Conservation (phyloP, 129 eudicot species). For the Pittosporum tobira region DNA sequence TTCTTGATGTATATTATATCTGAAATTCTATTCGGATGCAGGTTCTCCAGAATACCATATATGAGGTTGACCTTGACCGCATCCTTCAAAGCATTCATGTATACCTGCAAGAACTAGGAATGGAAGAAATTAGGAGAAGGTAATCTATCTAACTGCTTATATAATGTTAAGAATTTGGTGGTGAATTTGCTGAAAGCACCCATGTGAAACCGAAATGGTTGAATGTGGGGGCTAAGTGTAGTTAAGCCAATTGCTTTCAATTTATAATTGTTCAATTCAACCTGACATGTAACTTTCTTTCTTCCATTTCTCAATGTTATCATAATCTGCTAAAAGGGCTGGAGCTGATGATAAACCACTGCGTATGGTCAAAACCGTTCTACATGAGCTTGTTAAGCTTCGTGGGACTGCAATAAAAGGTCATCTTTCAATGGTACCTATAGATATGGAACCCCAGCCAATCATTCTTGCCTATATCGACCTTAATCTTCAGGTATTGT, state of each 20-base stretch:
- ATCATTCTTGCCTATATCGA: constrained; percentile 97
- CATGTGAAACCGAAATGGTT: no score
- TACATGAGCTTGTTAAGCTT: constrained; percentile 97
- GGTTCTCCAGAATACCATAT: constrained; percentile 91
- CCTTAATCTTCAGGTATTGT: constrained; percentile 87
- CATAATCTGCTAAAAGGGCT: no score
- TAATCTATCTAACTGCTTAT: constrained; percentile 24
- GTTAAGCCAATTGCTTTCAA: no score
- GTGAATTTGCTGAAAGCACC: no score
- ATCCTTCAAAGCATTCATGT: constrained; percentile 94
- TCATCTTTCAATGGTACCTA: constrained; percentile 99
- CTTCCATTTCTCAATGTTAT: no score
- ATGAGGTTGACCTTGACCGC: constrained; percentile 92
- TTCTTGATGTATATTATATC: background rate
- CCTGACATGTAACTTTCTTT: no score
- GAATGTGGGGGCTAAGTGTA: no score
- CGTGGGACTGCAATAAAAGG: constrained; percentile 97
- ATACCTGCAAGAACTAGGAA: constrained; percentile 94
- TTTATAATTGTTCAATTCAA: no score
- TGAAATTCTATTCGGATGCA: constrained; percentile 23
- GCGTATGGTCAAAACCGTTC: constrained; percentile 98
- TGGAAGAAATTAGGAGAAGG: constrained; percentile 98
- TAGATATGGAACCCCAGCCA: constrained; percentile 94
- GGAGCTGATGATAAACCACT: constrained; percentile 99
- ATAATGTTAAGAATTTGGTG: no score